Conservation (phyloP, 2,329 filamentous ascomycete species). For the Emydomyces testavorans region DNA sequence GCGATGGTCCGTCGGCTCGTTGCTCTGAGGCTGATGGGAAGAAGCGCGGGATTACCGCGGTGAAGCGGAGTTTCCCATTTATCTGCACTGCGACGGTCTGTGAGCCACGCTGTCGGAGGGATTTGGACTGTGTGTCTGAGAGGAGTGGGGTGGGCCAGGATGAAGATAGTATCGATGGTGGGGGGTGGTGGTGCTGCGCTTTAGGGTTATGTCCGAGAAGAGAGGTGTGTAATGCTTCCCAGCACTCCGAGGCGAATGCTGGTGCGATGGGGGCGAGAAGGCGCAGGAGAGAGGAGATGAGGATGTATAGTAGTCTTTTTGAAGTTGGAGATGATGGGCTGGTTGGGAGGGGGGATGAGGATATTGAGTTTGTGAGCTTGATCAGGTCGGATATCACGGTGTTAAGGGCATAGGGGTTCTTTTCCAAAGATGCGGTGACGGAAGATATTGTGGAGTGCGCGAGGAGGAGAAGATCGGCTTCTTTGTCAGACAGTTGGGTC, state of each 20-base stretch:
- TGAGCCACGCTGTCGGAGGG: constrained; percentile 40
- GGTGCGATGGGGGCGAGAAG: constrained; percentile 72
- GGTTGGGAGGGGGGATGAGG: constrained; percentile 33
- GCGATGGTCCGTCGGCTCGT: constrained; percentile 12
- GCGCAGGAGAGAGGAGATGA: constrained; percentile 48
- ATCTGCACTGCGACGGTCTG: constrained; percentile 55
- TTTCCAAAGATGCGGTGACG: constrained; percentile 56
- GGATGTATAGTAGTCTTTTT: constrained; percentile 35
- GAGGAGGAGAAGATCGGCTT: constrained; percentile 47
- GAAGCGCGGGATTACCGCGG: constrained; percentile 50
- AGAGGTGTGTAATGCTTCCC: constrained; percentile 46
- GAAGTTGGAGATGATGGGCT: constrained; percentile 18
- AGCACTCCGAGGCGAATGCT: constrained; percentile 70
- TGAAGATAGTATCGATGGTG: constrained; percentile 34
- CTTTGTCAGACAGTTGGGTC: constrained; percentile 25
- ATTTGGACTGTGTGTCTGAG: constrained; percentile 30
- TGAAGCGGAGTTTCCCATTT: constrained; percentile 65
- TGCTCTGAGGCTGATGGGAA: constrained; percentile 28
- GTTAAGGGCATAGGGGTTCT: constrained; percentile 65
- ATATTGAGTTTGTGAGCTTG: constrained; percentile 60
- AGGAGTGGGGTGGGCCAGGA: constrained; percentile 47
- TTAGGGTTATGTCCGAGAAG: constrained; percentile 13
- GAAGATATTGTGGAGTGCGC: constrained; percentile 57
- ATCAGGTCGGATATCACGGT: constrained; percentile 75
- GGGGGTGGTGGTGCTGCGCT: constrained; percentile 7